Evolutionary conservation across 768 basidiomycete species (phyloP).

Genomic region (Pleurotus tuber-regium): DNA sequence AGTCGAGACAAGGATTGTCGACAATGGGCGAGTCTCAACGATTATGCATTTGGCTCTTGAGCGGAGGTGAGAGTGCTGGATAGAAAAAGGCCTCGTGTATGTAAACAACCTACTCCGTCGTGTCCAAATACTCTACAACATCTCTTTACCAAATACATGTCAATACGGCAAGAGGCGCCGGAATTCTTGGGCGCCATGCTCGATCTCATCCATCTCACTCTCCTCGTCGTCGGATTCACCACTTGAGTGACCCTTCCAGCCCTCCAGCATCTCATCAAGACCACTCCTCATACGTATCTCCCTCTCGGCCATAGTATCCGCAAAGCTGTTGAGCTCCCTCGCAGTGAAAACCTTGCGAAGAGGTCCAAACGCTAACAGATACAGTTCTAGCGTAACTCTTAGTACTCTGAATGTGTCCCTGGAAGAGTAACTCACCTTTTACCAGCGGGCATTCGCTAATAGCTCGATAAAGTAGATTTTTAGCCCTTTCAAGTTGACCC

Average conservation of each 20-base stretch:
- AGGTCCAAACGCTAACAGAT: constrained; percentile 74
- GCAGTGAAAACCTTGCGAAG: constrained; percentile 60
- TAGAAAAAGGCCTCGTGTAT: constrained; percentile 26
- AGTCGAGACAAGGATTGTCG: constrained; percentile 8
- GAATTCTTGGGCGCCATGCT: constrained; percentile 55
- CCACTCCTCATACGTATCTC: constrained; percentile 62
- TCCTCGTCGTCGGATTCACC: constrained; percentile 18
- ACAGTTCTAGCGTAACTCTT: constrained; percentile 52
- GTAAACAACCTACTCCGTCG: constrained; percentile 17
- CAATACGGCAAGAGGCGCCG: constrained; percentile 65
- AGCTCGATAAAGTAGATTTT: constrained; percentile 71
- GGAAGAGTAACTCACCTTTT: constrained; percentile 57
- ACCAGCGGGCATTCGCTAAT: constrained; percentile 70
- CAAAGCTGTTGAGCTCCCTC: constrained; percentile 58
- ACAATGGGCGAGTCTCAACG: constrained; percentile 9
- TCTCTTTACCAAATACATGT: too few relatives aligned
- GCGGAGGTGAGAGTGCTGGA: background rate
- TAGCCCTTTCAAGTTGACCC: constrained; percentile 58
- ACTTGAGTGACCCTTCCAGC: constrained; percentile 30
- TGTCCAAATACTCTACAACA: constrained; percentile 23
- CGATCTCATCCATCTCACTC: constrained; percentile 51
- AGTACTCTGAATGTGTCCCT: too few relatives aligned
- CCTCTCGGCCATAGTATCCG: constrained; percentile 76
- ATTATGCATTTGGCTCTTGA: constrained; percentile 1
- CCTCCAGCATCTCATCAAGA: constrained; percentile 55